Evolutionary conservation across 257 asterid genomes (phyloP).

Genomic region (Mentha longifolia): DNA sequence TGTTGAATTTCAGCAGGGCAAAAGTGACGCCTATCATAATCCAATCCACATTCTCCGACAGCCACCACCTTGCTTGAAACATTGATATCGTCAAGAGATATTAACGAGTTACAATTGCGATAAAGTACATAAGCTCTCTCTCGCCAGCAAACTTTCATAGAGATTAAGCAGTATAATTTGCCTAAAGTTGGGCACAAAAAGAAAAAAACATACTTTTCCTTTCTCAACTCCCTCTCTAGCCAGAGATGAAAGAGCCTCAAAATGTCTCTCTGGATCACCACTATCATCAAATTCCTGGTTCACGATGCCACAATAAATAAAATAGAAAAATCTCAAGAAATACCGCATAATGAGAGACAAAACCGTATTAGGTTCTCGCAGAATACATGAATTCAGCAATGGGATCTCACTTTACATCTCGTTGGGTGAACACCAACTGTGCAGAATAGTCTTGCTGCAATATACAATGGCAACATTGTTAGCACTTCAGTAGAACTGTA

Average conservation of each 20-base stretch:
- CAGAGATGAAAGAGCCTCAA: constrained; percentile 72
- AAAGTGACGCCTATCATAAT: constrained; percentile 92
- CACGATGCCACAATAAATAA: constrained; percentile 23
- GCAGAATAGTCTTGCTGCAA: constrained; percentile 90
- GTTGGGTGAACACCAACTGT: constrained; percentile 99
- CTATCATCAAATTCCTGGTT: constrained; percentile 89
- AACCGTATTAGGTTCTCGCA: constrained; percentile 11
- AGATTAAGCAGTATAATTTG: neutral
- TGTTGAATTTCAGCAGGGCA: constrained; percentile 84
- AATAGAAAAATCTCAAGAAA: constrained; percentile 19
- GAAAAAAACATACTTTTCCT: constrained; percentile 71
- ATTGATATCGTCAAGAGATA: constrained; percentile 26
- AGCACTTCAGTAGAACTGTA: constrained; percentile 20
- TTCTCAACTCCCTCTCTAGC: constrained; percentile 87
- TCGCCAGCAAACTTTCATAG: constrained; percentile 11
- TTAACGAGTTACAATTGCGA: constrained; percentile 27
- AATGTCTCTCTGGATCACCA: constrained; percentile 87
- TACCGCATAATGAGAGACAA: constrained; percentile 2
- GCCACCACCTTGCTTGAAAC: constrained; percentile 90
- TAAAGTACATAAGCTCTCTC: constrained; percentile 18
- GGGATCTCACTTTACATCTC: constrained; percentile 80
- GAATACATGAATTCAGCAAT: constrained; percentile 23
- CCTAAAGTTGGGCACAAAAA: neutral
- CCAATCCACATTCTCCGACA: constrained; percentile 98
- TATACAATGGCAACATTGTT: constrained; percentile 12